Percentiles rank a stretch among this genome's conserved stretches.
Conservation (phyloP, 148 eudicot genomes). For the Vaccinium darrowii region DNA sequence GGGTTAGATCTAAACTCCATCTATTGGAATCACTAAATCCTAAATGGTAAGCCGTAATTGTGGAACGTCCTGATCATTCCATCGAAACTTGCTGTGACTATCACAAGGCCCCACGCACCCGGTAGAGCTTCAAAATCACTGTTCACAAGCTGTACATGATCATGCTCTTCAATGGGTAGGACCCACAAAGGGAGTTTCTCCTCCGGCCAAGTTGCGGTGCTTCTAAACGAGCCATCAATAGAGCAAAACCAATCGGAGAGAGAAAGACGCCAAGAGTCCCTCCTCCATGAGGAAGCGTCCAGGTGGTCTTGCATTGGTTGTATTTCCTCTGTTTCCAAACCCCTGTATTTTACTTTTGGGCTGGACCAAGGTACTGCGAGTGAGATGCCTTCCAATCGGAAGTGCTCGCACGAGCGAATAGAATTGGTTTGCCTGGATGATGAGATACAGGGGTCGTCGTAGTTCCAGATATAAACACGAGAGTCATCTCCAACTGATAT, state of each 20-base stretch:
- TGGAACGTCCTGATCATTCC: conserved; percentile 65
- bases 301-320: conserved; percentile 5
- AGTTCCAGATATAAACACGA: conserved; percentile 63
- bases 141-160: conserved; percentile 1
- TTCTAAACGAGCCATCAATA: conserved; percentile 33
- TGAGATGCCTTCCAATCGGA: conserved; percentile 46
- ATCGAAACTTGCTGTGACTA: conserved; percentile 54
- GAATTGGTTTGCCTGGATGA: conserved; percentile 41
- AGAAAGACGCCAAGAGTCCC: conserved; percentile 40
- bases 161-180: conserved; percentile 11
- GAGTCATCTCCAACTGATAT: conserved; percentile 72
- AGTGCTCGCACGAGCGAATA: conserved; percentile 59
- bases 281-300: conserved; percentile 22
- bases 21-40: conserved; percentile 28
- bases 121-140: conserved; percentile 16
- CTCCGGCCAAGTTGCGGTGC: conserved; percentile 68
- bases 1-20: background rate
- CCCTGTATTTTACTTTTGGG: conserved; percentile 7
- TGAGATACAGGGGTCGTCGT: conserved; percentile 28
- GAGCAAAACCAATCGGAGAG: conserved; percentile 50
- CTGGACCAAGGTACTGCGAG: conserved; percentile 63
- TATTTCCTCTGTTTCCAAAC: background rate
- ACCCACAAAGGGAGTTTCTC: conserved; percentile 52
- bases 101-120: conserved; percentile 66
- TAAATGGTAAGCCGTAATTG: conserved; percentile 69